phyloP scores from a whole-genome alignment of 2,329 filamentous ascomycete genomes.

The Aureobasidium sp. region DNA sequence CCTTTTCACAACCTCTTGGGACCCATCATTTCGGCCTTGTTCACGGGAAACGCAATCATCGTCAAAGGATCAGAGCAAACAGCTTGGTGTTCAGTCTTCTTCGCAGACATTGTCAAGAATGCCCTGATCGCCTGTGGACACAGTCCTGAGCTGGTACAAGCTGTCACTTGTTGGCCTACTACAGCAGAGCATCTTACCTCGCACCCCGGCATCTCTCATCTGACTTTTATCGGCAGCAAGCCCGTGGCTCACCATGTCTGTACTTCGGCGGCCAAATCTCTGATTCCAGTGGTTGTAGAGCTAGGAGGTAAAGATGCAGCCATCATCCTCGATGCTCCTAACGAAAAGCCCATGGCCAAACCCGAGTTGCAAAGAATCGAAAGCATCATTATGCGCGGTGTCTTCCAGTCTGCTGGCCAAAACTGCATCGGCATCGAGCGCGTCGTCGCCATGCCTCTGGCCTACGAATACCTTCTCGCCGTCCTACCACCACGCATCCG shows the following conservation, averaged over 20 bases:
- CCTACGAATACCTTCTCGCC: constrained; percentile 66
- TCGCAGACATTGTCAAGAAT: constrained; percentile 67
- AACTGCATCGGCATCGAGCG: constrained; percentile 98
- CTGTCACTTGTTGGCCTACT: constrained; percentile 79
- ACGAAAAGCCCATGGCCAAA: constrained; percentile 38
- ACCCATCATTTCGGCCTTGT: constrained; percentile 82
- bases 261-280: constrained; percentile 70
- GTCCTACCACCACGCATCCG: constrained; percentile 68
- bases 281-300: constrained; percentile 87
- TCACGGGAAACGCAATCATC: constrained; percentile 83
- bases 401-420: constrained; percentile 91
- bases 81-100: constrained; percentile 84
- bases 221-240: constrained; percentile 93
- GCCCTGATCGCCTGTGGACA: constrained; percentile 79
- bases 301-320: constrained; percentile 93
- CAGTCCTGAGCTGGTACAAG: constrained; percentile 74
- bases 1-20: constrained; percentile 87
- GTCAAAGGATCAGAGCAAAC: constrained; percentile 95
- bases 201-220: constrained; percentile 74
- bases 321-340: constrained; percentile 75
- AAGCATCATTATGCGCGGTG: constrained; percentile 81
- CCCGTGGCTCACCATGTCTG: constrained; percentile 84
- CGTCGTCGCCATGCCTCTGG: constrained; percentile 69
- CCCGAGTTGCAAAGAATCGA: constrained; percentile 61
- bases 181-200: constrained; percentile 76